Evolutionary conservation across 139 green algal species (phyloP).

Genomic region (Tetraselmis chui): DNA sequence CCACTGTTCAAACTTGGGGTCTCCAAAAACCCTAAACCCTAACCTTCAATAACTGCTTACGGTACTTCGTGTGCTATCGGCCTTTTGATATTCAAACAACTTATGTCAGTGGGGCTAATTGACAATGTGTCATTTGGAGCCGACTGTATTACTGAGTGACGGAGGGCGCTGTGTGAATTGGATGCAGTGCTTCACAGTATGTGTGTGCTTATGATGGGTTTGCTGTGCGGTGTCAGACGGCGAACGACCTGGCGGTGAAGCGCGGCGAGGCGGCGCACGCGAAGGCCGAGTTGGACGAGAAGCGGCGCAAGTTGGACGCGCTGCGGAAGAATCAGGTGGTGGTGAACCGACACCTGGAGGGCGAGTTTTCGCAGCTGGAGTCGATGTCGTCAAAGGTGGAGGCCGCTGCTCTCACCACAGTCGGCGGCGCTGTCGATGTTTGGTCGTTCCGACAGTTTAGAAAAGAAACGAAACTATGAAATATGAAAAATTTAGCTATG

Average conservation of each 20-base stretch:
- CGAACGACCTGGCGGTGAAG: constrained; percentile 39
- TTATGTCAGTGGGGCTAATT: too few relatives aligned
- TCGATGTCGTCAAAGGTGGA: constrained; percentile 45
- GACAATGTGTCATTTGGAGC: too few relatives aligned
- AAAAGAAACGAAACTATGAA: constrained; percentile 34
- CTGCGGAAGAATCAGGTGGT: constrained; percentile 25
- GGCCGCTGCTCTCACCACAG: background rate
- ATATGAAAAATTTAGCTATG: constrained; percentile 5
- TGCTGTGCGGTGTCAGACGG: constrained; percentile 9
- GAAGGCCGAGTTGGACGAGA: constrained; percentile 26
- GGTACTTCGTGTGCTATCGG: too few relatives aligned
- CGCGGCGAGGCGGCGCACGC: constrained; percentile 15
- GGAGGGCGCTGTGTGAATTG: too few relatives aligned
- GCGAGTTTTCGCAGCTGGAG: constrained; percentile 47
- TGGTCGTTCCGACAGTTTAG: background rate
- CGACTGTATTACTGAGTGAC: too few relatives aligned
- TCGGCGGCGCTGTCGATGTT: background rate
- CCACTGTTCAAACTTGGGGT: too few relatives aligned
- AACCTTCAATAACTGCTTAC: too few relatives aligned
- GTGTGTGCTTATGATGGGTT: too few relatives aligned
- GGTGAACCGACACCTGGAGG: constrained; percentile 49
- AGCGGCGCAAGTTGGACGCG: constrained; percentile 24
- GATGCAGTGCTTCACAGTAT: too few relatives aligned
- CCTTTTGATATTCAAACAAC: too few relatives aligned
- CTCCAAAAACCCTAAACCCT: too few relatives aligned